phyloP scores from a whole-genome alignment of 2,329 filamentous ascomycete species.

The Pezicula carpinea region DNA sequence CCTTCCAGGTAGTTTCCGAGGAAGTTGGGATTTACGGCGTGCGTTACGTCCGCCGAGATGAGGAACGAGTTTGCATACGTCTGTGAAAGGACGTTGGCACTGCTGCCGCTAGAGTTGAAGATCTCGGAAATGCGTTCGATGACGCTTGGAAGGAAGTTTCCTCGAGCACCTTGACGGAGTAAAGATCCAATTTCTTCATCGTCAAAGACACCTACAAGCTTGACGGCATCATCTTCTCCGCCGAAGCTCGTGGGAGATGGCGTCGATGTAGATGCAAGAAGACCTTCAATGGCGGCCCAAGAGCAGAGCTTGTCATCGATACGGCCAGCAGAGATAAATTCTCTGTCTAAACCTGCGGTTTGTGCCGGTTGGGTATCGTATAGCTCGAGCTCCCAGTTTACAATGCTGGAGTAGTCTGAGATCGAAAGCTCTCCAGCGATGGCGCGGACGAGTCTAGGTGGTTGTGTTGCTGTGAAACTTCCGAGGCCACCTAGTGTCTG shows the following conservation, averaged over 20 bases:
- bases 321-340: constrained; percentile 91
- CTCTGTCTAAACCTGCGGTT: constrained; percentile 78
- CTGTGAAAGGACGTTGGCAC: constrained; percentile 64
- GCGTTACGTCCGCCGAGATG: constrained; percentile 86
- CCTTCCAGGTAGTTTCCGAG: constrained; percentile 74
- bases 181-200: constrained; percentile 94
- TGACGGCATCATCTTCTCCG: constrained; percentile 64
- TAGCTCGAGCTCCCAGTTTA: constrained; percentile 97
- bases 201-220: constrained; percentile 91
- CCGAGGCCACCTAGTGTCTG: constrained; percentile 20
- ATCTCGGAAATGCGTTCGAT: constrained; percentile 79
- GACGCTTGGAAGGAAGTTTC: constrained; percentile 80
- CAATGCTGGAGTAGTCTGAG: constrained; percentile 65
- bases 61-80: constrained; percentile 92
- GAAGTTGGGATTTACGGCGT: constrained; percentile 95
- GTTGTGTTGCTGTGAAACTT: constrained; percentile 79
- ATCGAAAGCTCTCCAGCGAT: constrained; percentile 78
- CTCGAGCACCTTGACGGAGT: constrained; percentile 81
- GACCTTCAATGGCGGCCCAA: constrained; percentile 81
- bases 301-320: constrained; percentile 98
- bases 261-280: constrained; percentile 60
- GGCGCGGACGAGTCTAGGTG: constrained; percentile 75
- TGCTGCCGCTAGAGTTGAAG: constrained; percentile 44
- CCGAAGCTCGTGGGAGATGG: constrained; percentile 41
- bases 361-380: constrained; percentile 86